Evolutionary conservation across 805 yeast genomes (phyloP), one percentile per base, ranked within the genome.

Genomic region (Brettanomyces bruxellensis): DNA sequence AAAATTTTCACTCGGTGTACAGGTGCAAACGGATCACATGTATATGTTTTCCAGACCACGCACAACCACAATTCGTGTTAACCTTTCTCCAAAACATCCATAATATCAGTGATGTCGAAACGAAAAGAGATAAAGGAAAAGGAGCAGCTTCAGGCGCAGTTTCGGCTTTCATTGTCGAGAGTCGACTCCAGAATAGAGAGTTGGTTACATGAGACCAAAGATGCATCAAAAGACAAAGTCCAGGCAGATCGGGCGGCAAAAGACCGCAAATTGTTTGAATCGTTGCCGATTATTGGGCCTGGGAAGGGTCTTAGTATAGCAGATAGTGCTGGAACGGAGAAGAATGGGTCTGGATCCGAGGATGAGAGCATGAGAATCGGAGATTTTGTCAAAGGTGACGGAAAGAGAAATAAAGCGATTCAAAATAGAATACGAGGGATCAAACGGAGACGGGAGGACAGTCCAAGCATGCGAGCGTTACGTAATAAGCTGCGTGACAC

Each of bases 111-210:
- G 12, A 58, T 55, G 60, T 50, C 60, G 1, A 56, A 54, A 25
- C 40, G 76, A 36, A 60, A 69, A 37, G 76, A 73, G 41, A 73
- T 74, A 37, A 67, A 71, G 50, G 57, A 63, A 39, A 75, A 75
- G 51, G 73, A 75, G 47, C 68, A 67, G 28, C 60, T 76, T 4
- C 79, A 72, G 48, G 66, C 75, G 13, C 62, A 63, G 45, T 69
- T 76, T 51, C 76, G 72, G 53, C 60, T 71, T 5, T 70, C 73
- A 4, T 56, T 76, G 5, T 51, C 67, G 3, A 62, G 62, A 30
- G 67, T 65, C 14, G 69, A 66, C 47, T 49, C 56, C 6, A 61
- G 57, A 36, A 69, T 70, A 1, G 43, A 60, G 34, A 64, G 68
- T 23, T 74, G 79, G 79, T 56, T 71, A 40, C 4, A 4, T 35